Evolutionary conservation across 352 stramenopile species (phyloP), one percentile per base, ranked within the genome.

Genomic region (Peronospora tabacina): DNA sequence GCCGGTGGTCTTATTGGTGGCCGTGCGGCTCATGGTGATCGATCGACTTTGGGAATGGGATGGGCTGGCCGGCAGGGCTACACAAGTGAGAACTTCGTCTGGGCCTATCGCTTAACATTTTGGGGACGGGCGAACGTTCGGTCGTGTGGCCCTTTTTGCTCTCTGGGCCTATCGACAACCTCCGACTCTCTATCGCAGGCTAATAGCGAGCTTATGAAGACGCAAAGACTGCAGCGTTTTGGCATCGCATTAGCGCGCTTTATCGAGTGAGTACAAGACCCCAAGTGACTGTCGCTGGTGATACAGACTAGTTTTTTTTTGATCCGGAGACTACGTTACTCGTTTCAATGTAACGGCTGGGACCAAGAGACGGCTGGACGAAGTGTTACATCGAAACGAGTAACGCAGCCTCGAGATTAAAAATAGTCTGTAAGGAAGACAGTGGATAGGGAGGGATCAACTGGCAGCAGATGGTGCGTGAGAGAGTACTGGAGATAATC

Each of bases 11-110:
- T 77, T 75, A 49, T 50, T 72, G 15, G 43, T 55, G 17, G 58
- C 66, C 59, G 70, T 71, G 22, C 67, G 70, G 48, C 70, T 81
- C 70, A 81, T 81, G 49, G 46, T 66, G 38, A 62, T 46, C 52
- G 65, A 54, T 57, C 39, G 67, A 75, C 48, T 74, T 78, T 55
- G n/a, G 48, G 52, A 81, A 72, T 72, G 58, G 42, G 40, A 42
- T 28, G 1, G 50, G 61, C n/a, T n/a, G n/a, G n/a, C n/a, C n/a
- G n/a, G n/a, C n/a, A n/a, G n/a, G n/a, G n/a, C n/a, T n/a, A n/a
- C n/a, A n/a, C n/a, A n/a, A n/a, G n/a, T n/a, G n/a, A n/a, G 40
- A 28, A 54, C 28, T 40, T 53, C 20, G 30, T 24, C 29, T 8
- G 16, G 39, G 48, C 56, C 51, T 63, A 48, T 48, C 56, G 52